Evolutionary conservation across 768 basidiomycete genomes (phyloP).

Genomic region (Lentinula boryana): DNA sequence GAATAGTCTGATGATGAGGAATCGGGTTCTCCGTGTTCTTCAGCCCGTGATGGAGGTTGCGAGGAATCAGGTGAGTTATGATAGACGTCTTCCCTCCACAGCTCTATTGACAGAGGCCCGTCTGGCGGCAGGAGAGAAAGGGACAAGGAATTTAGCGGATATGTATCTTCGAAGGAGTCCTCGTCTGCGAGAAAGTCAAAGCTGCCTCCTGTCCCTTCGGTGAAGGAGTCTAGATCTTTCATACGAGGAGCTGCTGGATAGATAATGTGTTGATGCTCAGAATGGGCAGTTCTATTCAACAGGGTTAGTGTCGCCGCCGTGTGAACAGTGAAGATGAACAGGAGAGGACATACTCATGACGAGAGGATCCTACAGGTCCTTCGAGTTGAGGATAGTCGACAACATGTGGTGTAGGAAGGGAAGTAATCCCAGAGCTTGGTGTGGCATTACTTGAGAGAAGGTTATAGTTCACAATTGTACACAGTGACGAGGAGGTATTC

Average conservation of each 20-base stretch:
- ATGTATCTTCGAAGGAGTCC: slow-evolving; percentile 28
- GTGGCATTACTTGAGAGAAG: slow-evolving; percentile 21
- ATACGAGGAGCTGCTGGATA: slow-evolving; percentile 40
- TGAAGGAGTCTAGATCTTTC: slow-evolving; percentile 55
- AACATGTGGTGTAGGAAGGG: slow-evolving; percentile 24
- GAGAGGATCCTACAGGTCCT: slow-evolving; percentile 7
- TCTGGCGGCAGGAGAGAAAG: slow-evolving; percentile 23
- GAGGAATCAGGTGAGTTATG: slow-evolving; percentile 6
- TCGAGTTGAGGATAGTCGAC: neutral
- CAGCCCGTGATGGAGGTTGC: neutral
- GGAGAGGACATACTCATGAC: slow-evolving; percentile 9
- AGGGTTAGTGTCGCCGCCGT: neutral
- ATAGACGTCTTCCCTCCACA: slow-evolving; percentile 38
- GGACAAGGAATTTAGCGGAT: slow-evolving; percentile 24
- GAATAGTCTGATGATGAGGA: neutral
- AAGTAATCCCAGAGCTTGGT: slow-evolving; percentile 25
- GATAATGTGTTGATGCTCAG: slow-evolving; percentile 16
- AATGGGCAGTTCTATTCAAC: slow-evolving; percentile 19
- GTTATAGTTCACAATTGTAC: slow-evolving; percentile 8
- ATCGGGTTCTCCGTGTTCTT: neutral
- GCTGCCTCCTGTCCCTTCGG: slow-evolving; percentile 51
- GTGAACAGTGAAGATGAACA: neutral
- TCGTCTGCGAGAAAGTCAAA: slow-evolving; percentile 40
- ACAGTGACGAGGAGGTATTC: slow-evolving; percentile 2
- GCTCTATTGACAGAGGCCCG: slow-evolving; percentile 25